Evolutionary conservation across 768 basidiomycete species (phyloP).

Genomic region (Suillus subalutaceus): DNA sequence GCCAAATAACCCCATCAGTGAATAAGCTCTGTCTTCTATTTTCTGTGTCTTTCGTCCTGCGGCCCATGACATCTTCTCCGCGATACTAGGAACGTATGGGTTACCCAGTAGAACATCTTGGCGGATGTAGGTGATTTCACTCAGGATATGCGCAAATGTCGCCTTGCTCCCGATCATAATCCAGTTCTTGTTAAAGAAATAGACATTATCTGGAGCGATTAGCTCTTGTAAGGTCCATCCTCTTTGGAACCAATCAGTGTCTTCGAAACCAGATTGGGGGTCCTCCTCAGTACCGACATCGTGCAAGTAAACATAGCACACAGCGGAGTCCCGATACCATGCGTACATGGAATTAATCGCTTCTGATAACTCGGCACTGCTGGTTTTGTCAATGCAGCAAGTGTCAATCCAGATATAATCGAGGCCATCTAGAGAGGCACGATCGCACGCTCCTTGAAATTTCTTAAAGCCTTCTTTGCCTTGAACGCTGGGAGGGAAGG

Average conservation of each 20-base stretch:
- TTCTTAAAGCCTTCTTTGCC: conserved; percentile 10
- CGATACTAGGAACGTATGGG: conserved; percentile 13
- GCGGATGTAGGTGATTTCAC: conserved; percentile 13
- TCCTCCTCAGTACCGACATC: conserved; percentile 5
- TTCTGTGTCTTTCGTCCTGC: conserved; percentile 31
- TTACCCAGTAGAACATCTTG: conserved; percentile 2
- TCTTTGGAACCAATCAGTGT: conserved; percentile 19
- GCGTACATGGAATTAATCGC: conserved; percentile 24
- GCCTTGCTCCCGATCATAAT: conserved; percentile 12
- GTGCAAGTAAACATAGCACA: conserved; percentile 21
- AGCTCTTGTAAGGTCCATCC: conserved; percentile 21
- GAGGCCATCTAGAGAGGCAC: conserved; percentile 10
- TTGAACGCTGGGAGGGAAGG: not conserved
- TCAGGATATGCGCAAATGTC: not conserved
- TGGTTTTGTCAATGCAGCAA: conserved; percentile 23
- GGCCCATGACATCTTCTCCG: conserved; percentile 32
- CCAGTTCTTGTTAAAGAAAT: conserved; percentile 21
- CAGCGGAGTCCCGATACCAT: conserved; percentile 20
- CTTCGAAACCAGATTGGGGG: conserved; percentile 5
- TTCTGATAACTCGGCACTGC: conserved; percentile 24
- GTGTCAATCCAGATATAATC: conserved; percentile 22
- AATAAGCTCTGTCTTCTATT: conserved; percentile 33
- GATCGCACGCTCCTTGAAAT: not conserved
- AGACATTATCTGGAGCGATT: conserved; percentile 19
- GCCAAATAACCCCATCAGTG: conserved; percentile 26